Evolutionary conservation across 2,329 filamentous ascomycete genomes (phyloP), one percentile per base, ranked within the genome.

Genomic region (Ophiocordyceps australis): DNA sequence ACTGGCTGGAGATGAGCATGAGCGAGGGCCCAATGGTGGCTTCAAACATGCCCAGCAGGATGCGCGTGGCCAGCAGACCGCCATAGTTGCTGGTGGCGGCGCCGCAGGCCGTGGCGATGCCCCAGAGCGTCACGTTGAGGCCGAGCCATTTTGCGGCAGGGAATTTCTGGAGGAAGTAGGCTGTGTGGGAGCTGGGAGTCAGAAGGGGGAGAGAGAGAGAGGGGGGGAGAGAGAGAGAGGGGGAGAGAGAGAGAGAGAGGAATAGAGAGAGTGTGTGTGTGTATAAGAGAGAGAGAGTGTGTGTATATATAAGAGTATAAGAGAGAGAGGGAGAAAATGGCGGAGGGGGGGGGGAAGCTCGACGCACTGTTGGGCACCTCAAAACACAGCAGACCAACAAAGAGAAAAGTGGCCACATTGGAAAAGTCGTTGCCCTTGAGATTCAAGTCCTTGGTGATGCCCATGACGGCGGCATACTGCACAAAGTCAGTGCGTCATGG

Each of bases 401-500:
- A 76, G 36, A 75, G 65, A 16, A 65, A 61, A 0, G 67, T 72
- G 3, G 67, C 66, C 12, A 68, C 45, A 43, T 69, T 69, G 24
- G 63, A 65, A 41, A 74, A 75, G 25, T 75, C 57, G 31, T 74
- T 72, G 12, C 62, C 62, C 9, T 46, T 41, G 24, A 76, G 54
- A 1, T 58, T 48, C 16, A 52, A 52, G 30, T 73, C 66, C 26
- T 55, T 44, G 14, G 45, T 50, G 7, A 78, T 41, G 4, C 69
- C 68, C 71, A 76, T 77, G 26, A 77, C 67, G 31, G 63, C 65
- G 12, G 67, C 68, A 38, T 76, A 76, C 60, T 72, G 41, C 6
- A 18, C 7, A 19, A 17, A 24, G 19, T 21, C 16, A 32, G 29
- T 14, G 7, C 15, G 9, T 12, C 9, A 22, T 8, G 13, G 3